A percentile compares a stretch with the other conserved stretches of the same genome.
Conservation (phyloP, 306 rosid species). For the Sicyos edulis region DNA sequence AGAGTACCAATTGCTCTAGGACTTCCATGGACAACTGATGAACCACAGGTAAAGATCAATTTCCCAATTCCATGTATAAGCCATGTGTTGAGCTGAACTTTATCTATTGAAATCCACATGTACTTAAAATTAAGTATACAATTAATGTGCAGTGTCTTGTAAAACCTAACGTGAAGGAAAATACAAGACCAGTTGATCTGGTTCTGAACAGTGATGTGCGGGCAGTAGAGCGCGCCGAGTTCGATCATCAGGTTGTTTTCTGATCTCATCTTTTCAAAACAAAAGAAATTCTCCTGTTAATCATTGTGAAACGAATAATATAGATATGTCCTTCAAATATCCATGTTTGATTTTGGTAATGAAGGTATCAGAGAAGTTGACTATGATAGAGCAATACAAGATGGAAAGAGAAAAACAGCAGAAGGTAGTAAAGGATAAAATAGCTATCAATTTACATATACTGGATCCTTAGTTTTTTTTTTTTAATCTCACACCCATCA, state of each 20-base stretch:
- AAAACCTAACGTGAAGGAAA: slow-evolving; percentile 73
- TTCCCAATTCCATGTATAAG: not conserved
- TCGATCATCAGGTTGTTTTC: slow-evolving; percentile 66
- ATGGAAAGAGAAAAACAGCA: slow-evolving; percentile 74
- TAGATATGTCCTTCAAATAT: not conserved
- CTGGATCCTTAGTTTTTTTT: too few relatives aligned
- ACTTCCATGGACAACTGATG: slow-evolving; percentile 95
- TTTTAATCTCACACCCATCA: too few relatives aligned
- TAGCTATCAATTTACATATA: too few relatives aligned
- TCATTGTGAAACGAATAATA: too few relatives aligned
- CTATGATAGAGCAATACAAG: slow-evolving; percentile 57
- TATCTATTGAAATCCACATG: not conserved
- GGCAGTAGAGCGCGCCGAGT: slow-evolving; percentile 73
- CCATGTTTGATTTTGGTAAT: slow-evolving; percentile 11
- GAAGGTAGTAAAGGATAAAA: slow-evolving; percentile 40
- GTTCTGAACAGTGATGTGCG: slow-evolving; percentile 66
- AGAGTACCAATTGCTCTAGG: slow-evolving; percentile 88
- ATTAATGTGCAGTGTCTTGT: slow-evolving; percentile 44
- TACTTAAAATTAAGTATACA: not conserved
- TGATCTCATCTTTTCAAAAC: slow-evolving; percentile 23
- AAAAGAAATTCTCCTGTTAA: not conserved
- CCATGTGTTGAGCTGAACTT: too few relatives aligned
- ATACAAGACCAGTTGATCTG: slow-evolving; percentile 59
- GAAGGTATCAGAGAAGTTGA: slow-evolving; percentile 76
- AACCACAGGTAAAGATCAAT: slow-evolving; percentile 67